phyloP scores from a whole-genome alignment of 306 rosid genomes.

The Leucaena leucocephala region DNA sequence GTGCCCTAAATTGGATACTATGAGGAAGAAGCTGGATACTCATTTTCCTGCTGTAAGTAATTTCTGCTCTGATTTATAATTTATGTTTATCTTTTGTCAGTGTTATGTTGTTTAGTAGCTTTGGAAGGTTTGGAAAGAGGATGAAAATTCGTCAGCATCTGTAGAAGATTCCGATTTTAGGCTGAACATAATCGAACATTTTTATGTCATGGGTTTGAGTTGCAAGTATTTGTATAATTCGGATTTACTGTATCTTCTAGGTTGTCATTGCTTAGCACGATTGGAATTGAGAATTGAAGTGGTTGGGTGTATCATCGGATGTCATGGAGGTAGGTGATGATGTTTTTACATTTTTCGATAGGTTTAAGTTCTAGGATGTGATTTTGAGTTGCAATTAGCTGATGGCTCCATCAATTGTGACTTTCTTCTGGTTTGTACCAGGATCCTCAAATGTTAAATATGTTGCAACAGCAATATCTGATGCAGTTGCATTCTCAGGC shows the following conservation, averaged over 20 bases:
- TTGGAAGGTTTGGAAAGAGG: constrained; percentile 4
- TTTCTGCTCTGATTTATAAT: not conserved
- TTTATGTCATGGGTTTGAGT: not conserved
- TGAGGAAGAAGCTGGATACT: constrained; percentile 99
- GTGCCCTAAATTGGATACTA: constrained; percentile 53
- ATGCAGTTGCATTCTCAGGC: constrained; percentile 83
- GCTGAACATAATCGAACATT: not conserved
- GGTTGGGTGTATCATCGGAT: not conserved
- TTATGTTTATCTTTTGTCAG: constrained; percentile 15
- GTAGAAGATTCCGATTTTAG: not conserved
- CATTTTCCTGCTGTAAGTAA: constrained; percentile 94
- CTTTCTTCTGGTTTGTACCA: constrained; percentile 62
- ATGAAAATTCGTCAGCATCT: not conserved
- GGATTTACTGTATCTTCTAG: not conserved
- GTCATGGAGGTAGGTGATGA: constrained; percentile 8
- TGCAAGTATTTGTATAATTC: not conserved
- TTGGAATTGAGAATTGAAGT: constrained; percentile 31
- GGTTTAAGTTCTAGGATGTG: constrained; percentile 19
- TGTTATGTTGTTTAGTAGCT: constrained; percentile 30
- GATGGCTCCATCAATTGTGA: not conserved
- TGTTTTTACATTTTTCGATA: constrained; percentile 13
- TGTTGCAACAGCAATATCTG: constrained; percentile 84
- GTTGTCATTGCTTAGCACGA: constrained; percentile 1
- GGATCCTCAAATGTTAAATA: constrained; percentile 78
- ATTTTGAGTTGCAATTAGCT: constrained; percentile 15